These are phyloP conservation scores for Neurospora terricola DNA, from an alignment of 495 filamentous ascomycete genomes.

Conservation along the genomic window DNA sequence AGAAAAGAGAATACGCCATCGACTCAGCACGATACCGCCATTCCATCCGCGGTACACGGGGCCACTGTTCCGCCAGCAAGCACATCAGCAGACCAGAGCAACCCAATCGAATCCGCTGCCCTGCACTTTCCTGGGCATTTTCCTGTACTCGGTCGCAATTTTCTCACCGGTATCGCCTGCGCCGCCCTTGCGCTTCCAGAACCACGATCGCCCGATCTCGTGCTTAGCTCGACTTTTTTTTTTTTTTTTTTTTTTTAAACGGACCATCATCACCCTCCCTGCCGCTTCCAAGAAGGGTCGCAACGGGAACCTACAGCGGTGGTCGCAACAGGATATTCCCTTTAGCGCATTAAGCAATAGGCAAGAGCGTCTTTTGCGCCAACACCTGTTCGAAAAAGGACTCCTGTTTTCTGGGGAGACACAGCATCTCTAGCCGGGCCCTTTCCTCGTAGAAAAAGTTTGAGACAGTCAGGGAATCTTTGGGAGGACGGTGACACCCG, in stretches of 20 bases:
- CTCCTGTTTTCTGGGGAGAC: background rate
- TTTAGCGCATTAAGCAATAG: background rate
- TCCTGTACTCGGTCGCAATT: background rate
- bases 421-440: background rate
- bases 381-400: background rate
- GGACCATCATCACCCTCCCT: background rate
- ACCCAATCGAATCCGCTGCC: background rate
- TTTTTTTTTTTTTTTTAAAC: background rate
- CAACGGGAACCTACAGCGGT: background rate
- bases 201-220: background rate
- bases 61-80: constrained; percentile 12
- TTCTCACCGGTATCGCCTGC: background rate
- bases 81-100: background rate
- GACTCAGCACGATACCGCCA: constrained; percentile 2
- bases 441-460: background rate
- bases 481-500: background rate
- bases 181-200: background rate
- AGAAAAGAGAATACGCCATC: constrained; percentile 18
- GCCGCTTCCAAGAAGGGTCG: background rate
- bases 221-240: background rate
- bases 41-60: constrained; percentile 14
- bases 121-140: background rate
- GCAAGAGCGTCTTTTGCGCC: background rate
- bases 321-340: background rate
- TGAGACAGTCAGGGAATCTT: background rate